These are phyloP conservation scores for Phoma sp. DNA, from an alignment of 2,329 filamentous ascomycete genomes.

Conservation along the genomic window DNA sequence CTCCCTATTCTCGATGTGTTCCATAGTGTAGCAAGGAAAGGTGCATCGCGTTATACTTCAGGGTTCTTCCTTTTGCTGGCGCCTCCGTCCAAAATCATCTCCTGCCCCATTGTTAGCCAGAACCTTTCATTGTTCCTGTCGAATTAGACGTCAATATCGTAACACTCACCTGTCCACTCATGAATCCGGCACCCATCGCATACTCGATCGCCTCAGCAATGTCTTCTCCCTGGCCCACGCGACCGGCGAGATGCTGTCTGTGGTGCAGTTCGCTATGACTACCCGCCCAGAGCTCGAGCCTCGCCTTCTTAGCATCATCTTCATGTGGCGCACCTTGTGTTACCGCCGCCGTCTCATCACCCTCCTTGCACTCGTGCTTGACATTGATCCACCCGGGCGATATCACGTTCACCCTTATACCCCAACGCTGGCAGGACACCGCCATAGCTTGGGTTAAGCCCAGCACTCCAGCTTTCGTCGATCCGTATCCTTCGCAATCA, in stretches of 20 bases:
- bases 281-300: slow-evolving; percentile 52
- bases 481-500: slow-evolving; percentile 58
- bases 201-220: slow-evolving; percentile 53
- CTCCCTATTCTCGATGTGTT: too few relatives aligned
- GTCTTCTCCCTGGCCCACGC: slow-evolving; percentile 60
- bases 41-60: slow-evolving; percentile 14
- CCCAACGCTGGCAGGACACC: slow-evolving; percentile 52
- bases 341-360: slow-evolving; percentile 49
- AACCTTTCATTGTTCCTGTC: neutral
- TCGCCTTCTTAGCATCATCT: slow-evolving; percentile 19
- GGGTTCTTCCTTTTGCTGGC: slow-evolving; percentile 35
- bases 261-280: slow-evolving; percentile 56
- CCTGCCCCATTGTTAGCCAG: slow-evolving; percentile 11
- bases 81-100: slow-evolving; percentile 32
- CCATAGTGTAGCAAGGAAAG: too few relatives aligned
- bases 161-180: slow-evolving; percentile 50
- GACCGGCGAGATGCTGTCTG: slow-evolving; percentile 57
- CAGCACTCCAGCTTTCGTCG: slow-evolving; percentile 59
- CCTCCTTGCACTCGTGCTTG: slow-evolving; percentile 50
- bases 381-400: slow-evolving; percentile 61
- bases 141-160: slow-evolving; percentile 20
- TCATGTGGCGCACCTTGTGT: slow-evolving; percentile 26
- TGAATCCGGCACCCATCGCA: slow-evolving; percentile 50
- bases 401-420: slow-evolving; percentile 57
- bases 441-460: slow-evolving; percentile 59